These are phyloP conservation scores for Ogataea kodamae DNA, from an alignment of 805 yeast species.

Conservation along the genomic window DNA sequence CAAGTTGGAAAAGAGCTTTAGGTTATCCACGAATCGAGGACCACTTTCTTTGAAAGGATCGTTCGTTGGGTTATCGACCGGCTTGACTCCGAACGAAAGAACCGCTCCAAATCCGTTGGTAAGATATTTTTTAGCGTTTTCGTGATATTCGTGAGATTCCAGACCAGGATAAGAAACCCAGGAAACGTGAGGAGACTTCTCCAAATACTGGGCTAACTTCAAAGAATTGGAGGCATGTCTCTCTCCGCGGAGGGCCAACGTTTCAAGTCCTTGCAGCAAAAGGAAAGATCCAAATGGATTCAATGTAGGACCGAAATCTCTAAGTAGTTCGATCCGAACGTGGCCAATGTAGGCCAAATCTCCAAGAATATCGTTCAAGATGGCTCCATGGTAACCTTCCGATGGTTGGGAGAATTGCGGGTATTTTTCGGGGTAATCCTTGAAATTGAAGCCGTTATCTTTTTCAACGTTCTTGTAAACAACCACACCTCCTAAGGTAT, in stretches of 20 bases:
- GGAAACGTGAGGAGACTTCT: slow-evolving; percentile 60
- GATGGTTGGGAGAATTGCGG: slow-evolving; percentile 91
- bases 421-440: slow-evolving; percentile 76
- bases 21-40: slow-evolving; percentile 76
- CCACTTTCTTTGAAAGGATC: slow-evolving; percentile 73
- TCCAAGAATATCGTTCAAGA: slow-evolving; percentile 79
- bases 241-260: slow-evolving; percentile 88
- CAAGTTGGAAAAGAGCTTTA: slow-evolving; percentile 84
- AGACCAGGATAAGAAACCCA: slow-evolving; percentile 96
- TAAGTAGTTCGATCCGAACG: slow-evolving; percentile 75
- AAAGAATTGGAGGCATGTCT: slow-evolving; percentile 85
- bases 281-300: slow-evolving; percentile 88
- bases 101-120: slow-evolving; percentile 81
- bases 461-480: slow-evolving; percentile 48
- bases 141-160: slow-evolving; percentile 73
- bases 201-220: slow-evolving; percentile 73
- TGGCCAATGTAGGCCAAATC: slow-evolving; percentile 74
- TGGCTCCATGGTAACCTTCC: slow-evolving; percentile 89
- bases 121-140: slow-evolving; percentile 78
- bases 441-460: slow-evolving; percentile 92
- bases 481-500: slow-evolving; percentile 87
- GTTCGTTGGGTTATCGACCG: slow-evolving; percentile 42
- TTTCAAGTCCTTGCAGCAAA: slow-evolving; percentile 88
- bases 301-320: slow-evolving; percentile 89
- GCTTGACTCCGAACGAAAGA: slow-evolving; percentile 84